These are phyloP conservation scores for Xylaria telfairii DNA, from an alignment of 495 filamentous ascomycete species.

Conservation along the genomic window DNA sequence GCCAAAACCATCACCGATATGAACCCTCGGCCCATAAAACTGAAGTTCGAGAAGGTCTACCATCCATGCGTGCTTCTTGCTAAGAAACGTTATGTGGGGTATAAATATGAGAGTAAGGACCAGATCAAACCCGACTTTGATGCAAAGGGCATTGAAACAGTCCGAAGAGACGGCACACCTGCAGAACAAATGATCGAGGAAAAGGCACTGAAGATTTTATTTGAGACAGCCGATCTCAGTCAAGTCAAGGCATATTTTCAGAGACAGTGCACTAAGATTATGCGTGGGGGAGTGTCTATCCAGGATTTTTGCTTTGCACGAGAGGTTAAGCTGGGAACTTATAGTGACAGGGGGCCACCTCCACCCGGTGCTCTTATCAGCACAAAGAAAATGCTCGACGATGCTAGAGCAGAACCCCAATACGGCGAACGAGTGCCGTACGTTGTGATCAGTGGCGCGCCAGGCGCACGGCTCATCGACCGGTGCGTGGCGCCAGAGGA, in stretches of 20 bases:
- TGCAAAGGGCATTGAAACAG: conserved; percentile 97
- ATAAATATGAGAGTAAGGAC: conserved; percentile 85
- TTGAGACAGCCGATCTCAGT: conserved; percentile 86
- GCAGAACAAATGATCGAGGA: conserved; percentile 98
- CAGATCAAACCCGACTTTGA: conserved; percentile 91
- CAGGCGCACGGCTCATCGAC: conserved; percentile 84
- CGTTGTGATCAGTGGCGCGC: conserved; percentile 86
- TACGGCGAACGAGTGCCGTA: conserved; percentile 96
- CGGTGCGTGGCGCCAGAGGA: conserved; percentile 87
- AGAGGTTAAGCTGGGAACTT: conserved; percentile 90
- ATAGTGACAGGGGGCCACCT: conserved; percentile 75
- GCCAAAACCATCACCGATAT: conserved; percentile 85
- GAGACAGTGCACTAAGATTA: conserved; percentile 88
- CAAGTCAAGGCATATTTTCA: conserved; percentile 93
- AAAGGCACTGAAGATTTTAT: conserved; percentile 82
- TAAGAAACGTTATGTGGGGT: conserved; percentile 98
- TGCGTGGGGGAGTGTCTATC: conserved; percentile 84
- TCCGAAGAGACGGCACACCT: conserved; percentile 90
- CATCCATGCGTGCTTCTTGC: conserved; percentile 91
- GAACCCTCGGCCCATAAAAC: conserved; percentile 91
- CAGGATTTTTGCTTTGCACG: conserved; percentile 96
- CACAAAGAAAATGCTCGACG: conserved; percentile 81
- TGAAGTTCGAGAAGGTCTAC: conserved; percentile 99
- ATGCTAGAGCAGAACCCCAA: conserved; percentile 87
- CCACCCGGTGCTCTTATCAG: conserved; percentile 90